Base-by-base conservation (phyloP, 305 asterid genomes). In the Rubia tinctorum region DNA sequence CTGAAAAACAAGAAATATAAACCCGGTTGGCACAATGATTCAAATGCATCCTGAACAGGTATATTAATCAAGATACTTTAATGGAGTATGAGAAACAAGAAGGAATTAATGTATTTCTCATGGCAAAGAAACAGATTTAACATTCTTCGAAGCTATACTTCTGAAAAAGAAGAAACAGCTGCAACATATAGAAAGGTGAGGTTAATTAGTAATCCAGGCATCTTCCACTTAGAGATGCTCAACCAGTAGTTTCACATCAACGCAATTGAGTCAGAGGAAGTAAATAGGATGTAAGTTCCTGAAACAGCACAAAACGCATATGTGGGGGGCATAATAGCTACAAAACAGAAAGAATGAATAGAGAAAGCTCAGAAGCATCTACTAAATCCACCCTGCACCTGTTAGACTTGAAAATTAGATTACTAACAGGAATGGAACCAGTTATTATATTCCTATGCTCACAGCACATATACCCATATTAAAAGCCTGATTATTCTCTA, bases 11-110 rank as follows among this genome's bases (percentile, higher is more conserved):
- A 68, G 56, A 60, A 13, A 14, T 45, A 8, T 12, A 44, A 59
- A 67, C 53, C 77, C 37, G 78, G 47, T 75, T 13, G 53, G 42
- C 73, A 64, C 45, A 68, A 27, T n/a, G 18, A 27, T 0, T 27
- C 8, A 42, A 22, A 74, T 39, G 53, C 58, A 56, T 53, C 18
- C 15, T 0, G 22, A 47, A 44, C 61, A 37, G 39, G 15, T 39
- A 47, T 14, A 30, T 49, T 27, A 30, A 40, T 22, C 20, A 22
- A 39, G 22, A 39, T 14, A 55, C 30, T 23, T 58, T n/a, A 23
- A 34, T 39, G 43, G 30, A 9, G 34, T 14, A 39, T 42, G 47
- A 39, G 12, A 25, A 20, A 22, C 3, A 37, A 55, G 14, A 47
- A 45, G 23, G 62, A 10, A 43, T 22, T 42, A 49, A 8, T 66